Conservation (phyloP, 1,284 basidiomycete species). For the Xerocomus cyaneibrunnescens region DNA sequence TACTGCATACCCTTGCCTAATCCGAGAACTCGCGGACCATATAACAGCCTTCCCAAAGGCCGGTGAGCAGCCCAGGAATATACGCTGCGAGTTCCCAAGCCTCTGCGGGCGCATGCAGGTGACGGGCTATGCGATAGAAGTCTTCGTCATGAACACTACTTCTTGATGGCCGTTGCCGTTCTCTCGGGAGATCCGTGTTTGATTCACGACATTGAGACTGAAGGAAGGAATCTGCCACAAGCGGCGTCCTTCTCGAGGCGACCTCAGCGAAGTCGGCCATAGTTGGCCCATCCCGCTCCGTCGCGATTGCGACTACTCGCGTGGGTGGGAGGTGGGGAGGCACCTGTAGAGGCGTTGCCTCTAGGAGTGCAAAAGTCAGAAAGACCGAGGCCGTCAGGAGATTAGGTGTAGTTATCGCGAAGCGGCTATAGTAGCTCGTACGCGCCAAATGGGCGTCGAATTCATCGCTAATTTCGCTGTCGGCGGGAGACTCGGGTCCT, state of each 20-base stretch:
- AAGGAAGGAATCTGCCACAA: slow-evolving; percentile 44
- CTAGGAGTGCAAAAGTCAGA: slow-evolving; percentile 50
- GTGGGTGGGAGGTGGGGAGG: slow-evolving; percentile 52
- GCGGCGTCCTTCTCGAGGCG: slow-evolving; percentile 37
- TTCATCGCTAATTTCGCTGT: slow-evolving; percentile 10
- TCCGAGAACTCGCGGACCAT: slow-evolving; percentile 42
- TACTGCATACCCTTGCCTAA: slow-evolving; percentile 12
- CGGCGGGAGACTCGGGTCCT: slow-evolving; percentile 13
- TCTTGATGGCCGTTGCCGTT: slow-evolving; percentile 37
- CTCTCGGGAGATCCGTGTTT: slow-evolving; percentile 32
- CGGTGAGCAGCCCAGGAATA: slow-evolving; percentile 46
- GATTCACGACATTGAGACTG: slow-evolving; percentile 32
- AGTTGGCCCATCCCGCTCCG: slow-evolving; percentile 48
- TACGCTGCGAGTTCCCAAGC: slow-evolving; percentile 35
- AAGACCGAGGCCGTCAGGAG: slow-evolving; percentile 46
- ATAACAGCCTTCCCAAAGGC: slow-evolving; percentile 57
- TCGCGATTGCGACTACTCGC: slow-evolving; percentile 42
- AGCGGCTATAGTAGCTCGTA: slow-evolving; percentile 23
- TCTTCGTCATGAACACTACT: slow-evolving; percentile 42
- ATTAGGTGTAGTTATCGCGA: slow-evolving; percentile 36
- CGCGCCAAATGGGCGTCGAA: slow-evolving; percentile 11
- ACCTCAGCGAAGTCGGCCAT: slow-evolving; percentile 46
- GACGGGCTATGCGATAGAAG: slow-evolving; percentile 39
- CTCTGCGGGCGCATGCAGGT: slow-evolving; percentile 17
- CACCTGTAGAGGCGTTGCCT: slow-evolving; percentile 41